Conservation (phyloP, 441 rosid genomes). For the Adansonia madagascariensis region DNA sequence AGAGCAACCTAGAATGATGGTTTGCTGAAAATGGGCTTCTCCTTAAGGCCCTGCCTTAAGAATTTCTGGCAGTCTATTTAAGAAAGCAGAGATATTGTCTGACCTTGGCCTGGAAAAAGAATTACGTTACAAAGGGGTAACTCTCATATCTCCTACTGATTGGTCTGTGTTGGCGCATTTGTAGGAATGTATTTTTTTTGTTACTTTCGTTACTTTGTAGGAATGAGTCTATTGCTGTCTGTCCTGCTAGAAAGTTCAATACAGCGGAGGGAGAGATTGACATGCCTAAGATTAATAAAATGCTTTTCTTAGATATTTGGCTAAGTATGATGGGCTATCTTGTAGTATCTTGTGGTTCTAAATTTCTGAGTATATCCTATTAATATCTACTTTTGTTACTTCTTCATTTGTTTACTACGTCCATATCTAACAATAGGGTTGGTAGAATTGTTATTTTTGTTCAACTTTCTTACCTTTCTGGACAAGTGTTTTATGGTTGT, state of each 20-base stretch:
- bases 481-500: neutral
- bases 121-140: constrained; percentile 1
- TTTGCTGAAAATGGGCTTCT: neutral
- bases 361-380: neutral
- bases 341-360: neutral
- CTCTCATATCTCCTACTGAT: neutral
- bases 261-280: neutral
- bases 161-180: neutral
- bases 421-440: neutral
- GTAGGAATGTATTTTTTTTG: no score
- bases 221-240: neutral
- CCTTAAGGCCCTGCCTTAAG: constrained; percentile 9
- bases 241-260: constrained; percentile 6
- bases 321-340: constrained; percentile 5
- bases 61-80: neutral
- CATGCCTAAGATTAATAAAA: constrained; percentile 2
- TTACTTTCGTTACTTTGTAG: neutral
- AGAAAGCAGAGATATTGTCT: neutral
- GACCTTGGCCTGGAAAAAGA: neutral
- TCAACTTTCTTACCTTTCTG: neutral
- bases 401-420: neutral
- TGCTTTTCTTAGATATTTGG: neutral
- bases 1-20: constrained; percentile 3
- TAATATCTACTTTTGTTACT: constrained; percentile 1
- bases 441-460: neutral